Conservation (phyloP, 192 early-diverging fungal genomes). For the Rhizophagus clarus region DNA sequence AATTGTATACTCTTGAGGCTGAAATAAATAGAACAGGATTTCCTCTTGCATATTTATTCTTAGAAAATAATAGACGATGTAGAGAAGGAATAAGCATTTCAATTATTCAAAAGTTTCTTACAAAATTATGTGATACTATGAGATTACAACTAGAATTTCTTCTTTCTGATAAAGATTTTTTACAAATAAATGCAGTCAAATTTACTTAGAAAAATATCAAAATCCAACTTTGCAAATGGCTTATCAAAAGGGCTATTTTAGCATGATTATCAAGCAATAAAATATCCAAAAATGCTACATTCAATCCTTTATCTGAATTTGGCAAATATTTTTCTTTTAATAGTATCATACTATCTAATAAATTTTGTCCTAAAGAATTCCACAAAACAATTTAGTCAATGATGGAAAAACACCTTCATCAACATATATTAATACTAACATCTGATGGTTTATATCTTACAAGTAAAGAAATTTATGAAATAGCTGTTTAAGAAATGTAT, state of each 20-base stretch:
- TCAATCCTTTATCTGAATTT: background rate
- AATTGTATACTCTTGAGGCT: too few relatives aligned
- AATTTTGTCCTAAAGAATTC: conserved; percentile 14
- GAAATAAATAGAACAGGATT: too few relatives aligned
- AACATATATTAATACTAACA: conserved; percentile 7
- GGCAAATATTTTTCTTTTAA: background rate
- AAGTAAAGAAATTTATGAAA: background rate
- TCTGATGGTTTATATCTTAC: background rate
- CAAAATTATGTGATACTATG: background rate
- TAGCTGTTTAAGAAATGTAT: conserved; percentile 17
- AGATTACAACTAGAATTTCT: background rate
- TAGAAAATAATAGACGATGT: too few relatives aligned
- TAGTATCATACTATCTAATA: background rate
- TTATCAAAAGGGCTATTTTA: background rate
- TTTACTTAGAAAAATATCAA: background rate
- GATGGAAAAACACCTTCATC: conserved; percentile 6
- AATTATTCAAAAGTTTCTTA: conserved; percentile 7
- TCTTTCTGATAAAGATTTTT: conserved; percentile 12
- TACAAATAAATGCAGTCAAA: background rate
- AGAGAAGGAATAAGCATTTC: background rate
- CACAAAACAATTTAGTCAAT: background rate
- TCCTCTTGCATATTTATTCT: too few relatives aligned
- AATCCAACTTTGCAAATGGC: background rate
- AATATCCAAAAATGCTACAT: background rate
- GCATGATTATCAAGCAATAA: background rate